Conservation (phyloP, 805 yeast species). For the Teunomyces funiuensis region DNA sequence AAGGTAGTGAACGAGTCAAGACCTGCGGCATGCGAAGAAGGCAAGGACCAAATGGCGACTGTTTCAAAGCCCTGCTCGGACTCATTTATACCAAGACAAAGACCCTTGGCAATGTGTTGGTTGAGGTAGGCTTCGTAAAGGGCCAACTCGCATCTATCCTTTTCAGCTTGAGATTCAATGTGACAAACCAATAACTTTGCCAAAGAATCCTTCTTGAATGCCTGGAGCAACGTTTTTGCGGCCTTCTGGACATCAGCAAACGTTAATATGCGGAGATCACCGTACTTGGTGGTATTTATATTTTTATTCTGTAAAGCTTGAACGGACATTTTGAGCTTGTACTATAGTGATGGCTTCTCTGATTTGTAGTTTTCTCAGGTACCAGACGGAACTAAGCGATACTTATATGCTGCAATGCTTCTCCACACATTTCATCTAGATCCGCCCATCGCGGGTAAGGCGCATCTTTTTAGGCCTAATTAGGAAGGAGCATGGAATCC, state of each 20-base stretch:
- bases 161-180: constrained; percentile 15
- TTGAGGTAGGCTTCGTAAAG: constrained; percentile 52
- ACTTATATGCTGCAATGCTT: background rate
- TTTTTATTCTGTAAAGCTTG: constrained; percentile 1
- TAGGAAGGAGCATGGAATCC: background rate
- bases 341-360: background rate
- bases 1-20: constrained; percentile 47
- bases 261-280: constrained; percentile 8
- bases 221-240: constrained; percentile 34
- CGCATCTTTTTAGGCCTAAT: background rate
- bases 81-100: constrained; percentile 52
- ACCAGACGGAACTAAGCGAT: no score
- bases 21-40: constrained; percentile 41
- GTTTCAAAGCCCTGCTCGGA: constrained; percentile 45
- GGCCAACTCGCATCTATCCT: constrained; percentile 31
- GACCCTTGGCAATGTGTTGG: constrained; percentile 51
- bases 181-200: constrained; percentile 32
- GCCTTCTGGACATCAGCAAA: constrained; percentile 32
- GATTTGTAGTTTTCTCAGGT: background rate
- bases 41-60: constrained; percentile 54
- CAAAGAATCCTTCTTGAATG: constrained; percentile 36
- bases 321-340: constrained; percentile 1
- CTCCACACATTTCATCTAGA: background rate
- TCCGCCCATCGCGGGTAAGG: background rate
- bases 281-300: constrained; percentile 8